Evolutionary conservation across 495 filamentous ascomycete species (phyloP).

Genomic region (Aspergillus asperescens): DNA sequence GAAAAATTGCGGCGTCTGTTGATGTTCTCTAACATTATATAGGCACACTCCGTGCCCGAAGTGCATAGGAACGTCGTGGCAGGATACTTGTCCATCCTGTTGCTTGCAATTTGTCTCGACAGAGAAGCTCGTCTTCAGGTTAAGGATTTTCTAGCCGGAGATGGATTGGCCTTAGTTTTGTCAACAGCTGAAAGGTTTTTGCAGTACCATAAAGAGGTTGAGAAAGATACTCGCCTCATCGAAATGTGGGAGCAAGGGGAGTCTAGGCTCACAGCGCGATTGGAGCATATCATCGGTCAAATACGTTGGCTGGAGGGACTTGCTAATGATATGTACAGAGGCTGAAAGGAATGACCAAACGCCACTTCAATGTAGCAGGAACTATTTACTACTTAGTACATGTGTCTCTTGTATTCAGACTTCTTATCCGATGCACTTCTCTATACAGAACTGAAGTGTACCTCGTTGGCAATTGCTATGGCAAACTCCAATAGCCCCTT

Average conservation of each 20-base stretch:
- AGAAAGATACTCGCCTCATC: conserved; percentile 34
- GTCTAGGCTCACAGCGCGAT: conserved; percentile 52
- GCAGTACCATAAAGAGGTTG: conserved; percentile 68
- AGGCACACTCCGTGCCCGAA: conserved; percentile 82
- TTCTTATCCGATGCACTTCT: too few species aligned
- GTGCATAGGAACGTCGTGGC: conserved; percentile 82
- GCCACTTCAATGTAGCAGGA: background rate
- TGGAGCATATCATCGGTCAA: conserved; percentile 46
- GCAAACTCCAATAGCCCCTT: too few species aligned
- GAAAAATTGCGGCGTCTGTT: background rate
- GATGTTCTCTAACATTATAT: background rate
- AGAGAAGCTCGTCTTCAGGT: conserved; percentile 47
- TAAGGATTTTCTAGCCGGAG: conserved; percentile 48
- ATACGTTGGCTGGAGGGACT: conserved; percentile 19
- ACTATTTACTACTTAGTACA: too few species aligned
- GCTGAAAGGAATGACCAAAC: background rate
- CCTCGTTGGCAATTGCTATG: too few species aligned
- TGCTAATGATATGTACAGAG: background rate
- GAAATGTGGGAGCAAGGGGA: conserved; percentile 29
- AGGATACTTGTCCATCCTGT: conserved; percentile 81
- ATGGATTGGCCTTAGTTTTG: conserved; percentile 58
- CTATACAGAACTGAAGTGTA: too few species aligned
- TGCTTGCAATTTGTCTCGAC: conserved; percentile 72
- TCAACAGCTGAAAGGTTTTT: conserved; percentile 84
- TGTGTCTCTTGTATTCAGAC: too few species aligned